A percentile compares a stretch with the other conserved stretches of the same genome.
These are phyloP conservation scores for Peterozyma toletana DNA, from an alignment of 805 yeast genomes.

Conservation along the genomic window DNA sequence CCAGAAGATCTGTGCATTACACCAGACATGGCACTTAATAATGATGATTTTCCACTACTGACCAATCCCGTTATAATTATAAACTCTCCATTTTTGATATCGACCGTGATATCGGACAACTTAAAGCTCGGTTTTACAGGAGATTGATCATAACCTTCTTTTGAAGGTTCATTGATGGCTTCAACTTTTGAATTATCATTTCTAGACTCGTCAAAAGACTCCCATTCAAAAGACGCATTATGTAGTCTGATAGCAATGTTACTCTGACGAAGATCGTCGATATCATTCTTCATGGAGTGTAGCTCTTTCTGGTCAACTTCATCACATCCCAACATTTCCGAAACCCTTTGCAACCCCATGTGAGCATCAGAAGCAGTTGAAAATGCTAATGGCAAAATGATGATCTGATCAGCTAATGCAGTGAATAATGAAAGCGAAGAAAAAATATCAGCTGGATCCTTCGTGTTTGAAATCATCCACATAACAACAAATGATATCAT, in stretches of 20 bases:
- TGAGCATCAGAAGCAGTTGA: conserved; percentile 51
- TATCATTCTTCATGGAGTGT: background rate
- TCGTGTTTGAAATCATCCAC: conserved; percentile 23
- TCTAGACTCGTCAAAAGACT: conserved; percentile 24
- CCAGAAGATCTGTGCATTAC: conserved; percentile 55
- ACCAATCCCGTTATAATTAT: conserved; percentile 63
- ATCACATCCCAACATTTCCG: conserved; percentile 34
- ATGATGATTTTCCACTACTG: conserved; percentile 77
- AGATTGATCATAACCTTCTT: background rate
- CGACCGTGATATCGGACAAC: conserved; percentile 36
- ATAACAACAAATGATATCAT: conserved; percentile 43
- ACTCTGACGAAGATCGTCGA: background rate
- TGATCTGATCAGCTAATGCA: conserved; percentile 50
- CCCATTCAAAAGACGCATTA: conserved; percentile 60
- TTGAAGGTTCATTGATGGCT: conserved; percentile 6
- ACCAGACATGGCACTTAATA: conserved; percentile 64
- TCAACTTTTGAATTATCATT: conserved; percentile 9
- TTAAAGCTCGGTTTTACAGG: conserved; percentile 19
- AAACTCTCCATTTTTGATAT: conserved; percentile 49
- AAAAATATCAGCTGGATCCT: conserved; percentile 57
- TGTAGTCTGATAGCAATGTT: conserved; percentile 35
- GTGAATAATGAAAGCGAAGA: conserved; percentile 65
- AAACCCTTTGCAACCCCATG: conserved; percentile 47
- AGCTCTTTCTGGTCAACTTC: conserved; percentile 21
- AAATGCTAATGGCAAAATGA: conserved; percentile 62